These are phyloP conservation scores for Cryphonectria parasitica DNA, from an alignment of 2,329 filamentous ascomycete genomes.

Conservation along the genomic window DNA sequence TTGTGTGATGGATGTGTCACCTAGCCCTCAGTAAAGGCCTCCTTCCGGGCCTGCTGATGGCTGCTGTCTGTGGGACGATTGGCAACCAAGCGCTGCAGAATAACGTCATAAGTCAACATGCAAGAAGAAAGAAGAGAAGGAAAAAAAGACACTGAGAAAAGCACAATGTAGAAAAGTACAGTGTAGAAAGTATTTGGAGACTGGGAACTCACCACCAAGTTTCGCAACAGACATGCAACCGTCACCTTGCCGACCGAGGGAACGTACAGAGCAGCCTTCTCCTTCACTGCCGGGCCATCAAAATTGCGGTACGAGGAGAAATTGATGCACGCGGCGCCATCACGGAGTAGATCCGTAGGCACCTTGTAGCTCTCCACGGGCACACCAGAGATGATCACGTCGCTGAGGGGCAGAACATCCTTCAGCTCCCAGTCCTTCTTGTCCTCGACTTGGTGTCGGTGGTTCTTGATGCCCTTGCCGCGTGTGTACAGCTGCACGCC, in stretches of 20 bases:
- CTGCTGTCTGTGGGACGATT: conserved; percentile 47
- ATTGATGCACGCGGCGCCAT: conserved; percentile 98
- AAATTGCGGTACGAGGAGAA: conserved; percentile 98
- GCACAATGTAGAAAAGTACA: no score
- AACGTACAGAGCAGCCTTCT: conserved; percentile 95
- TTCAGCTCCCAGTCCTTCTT: conserved; percentile 79
- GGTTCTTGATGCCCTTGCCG: conserved; percentile 82
- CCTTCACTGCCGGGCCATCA: conserved; percentile 79
- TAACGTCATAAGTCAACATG: conserved; percentile 2
- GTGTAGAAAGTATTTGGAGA: no score
- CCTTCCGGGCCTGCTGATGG: conserved; percentile 45
- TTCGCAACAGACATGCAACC: conserved; percentile 86
- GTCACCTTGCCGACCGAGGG: conserved; percentile 98
- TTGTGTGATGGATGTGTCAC: not conserved
- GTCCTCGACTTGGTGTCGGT: conserved; percentile 83
- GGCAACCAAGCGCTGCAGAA: conserved; percentile 53
- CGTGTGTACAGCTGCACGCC: conserved; percentile 92
- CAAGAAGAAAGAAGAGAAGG: conserved; percentile 2
- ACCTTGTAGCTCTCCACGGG: conserved; percentile 90
- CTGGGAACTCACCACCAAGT: conserved; percentile 73
- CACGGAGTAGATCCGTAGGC: conserved; percentile 77
- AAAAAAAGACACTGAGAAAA: no score
- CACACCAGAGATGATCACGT: conserved; percentile 94
- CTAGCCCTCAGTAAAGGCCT: conserved; percentile 47
- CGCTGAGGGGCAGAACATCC: conserved; percentile 82